These are phyloP conservation scores for Fusarium avenaceum DNA, from an alignment of 2,329 filamentous ascomycete genomes.

Conservation along the genomic window DNA sequence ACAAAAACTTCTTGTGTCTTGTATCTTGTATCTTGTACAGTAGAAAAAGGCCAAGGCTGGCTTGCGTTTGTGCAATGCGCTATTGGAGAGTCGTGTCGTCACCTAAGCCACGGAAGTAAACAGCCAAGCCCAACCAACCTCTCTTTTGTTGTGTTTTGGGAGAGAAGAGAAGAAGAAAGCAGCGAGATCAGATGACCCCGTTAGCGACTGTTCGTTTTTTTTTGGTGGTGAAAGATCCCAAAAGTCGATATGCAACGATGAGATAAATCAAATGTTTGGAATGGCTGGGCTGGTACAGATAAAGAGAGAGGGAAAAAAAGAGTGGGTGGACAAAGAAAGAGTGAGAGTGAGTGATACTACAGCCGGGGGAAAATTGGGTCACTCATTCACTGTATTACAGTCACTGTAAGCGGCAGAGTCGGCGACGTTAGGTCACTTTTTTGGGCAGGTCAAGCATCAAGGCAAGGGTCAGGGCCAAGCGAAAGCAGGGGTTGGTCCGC, in stretches of 20 bases:
- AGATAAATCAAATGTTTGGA: constrained; percentile 15
- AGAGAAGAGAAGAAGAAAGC: neutral
- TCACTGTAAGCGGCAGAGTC: constrained; percentile 35
- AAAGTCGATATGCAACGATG: constrained; percentile 6
- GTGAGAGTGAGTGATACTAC: constrained; percentile 1
- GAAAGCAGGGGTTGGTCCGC: too few species aligned
- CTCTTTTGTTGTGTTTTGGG: constrained; percentile 1
- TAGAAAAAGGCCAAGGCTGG: constrained; percentile 38
- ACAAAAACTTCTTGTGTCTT: neutral
- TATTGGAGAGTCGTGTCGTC: constrained; percentile 45
- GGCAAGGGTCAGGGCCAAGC: too few species aligned
- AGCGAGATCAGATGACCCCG: neutral
- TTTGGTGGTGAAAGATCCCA: constrained; percentile 1
- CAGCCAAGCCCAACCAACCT: constrained; percentile 36
- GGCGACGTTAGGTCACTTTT: constrained; percentile 3
- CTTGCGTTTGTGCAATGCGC: constrained; percentile 33
- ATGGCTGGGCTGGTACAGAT: constrained; percentile 11
- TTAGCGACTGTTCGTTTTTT: neutral
- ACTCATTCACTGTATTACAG: neutral
- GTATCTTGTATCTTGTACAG: constrained; percentile 3
- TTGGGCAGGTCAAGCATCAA: neutral
- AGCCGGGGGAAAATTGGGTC: constrained; percentile 38
- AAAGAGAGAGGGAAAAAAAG: constrained; percentile 1
- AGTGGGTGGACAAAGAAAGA: neutral
- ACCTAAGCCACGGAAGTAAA: constrained; percentile 37